Evolutionary conservation across 805 yeast genomes (phyloP).

Genomic region (Barnettozyma wickerhamii): DNA sequence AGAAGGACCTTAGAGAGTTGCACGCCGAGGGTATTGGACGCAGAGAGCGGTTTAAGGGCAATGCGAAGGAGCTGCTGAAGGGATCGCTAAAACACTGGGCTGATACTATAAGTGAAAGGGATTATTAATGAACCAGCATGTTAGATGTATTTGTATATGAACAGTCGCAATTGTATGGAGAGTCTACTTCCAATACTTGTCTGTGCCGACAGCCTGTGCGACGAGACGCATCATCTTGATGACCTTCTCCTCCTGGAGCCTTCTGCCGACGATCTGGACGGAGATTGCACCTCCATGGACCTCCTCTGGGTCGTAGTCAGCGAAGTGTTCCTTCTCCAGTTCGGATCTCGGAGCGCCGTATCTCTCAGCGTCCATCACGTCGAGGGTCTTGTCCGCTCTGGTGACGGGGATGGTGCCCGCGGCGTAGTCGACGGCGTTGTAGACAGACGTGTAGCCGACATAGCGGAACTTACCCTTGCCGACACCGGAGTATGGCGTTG

Average conservation of each 20-base stretch:
- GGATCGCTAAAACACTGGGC: constrained; percentile 6
- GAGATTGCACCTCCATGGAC: constrained; percentile 59
- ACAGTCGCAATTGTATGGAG: too few species aligned
- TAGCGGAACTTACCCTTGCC: constrained; percentile 20
- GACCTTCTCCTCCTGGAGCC: constrained; percentile 59
- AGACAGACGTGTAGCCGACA: constrained; percentile 45
- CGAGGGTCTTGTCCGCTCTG: constrained; percentile 42
- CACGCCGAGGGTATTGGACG: neutral
- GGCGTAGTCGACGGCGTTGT: constrained; percentile 53
- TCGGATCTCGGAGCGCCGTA: constrained; percentile 33
- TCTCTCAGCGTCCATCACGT: constrained; percentile 29
- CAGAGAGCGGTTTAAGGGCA: neutral
- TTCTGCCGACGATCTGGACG: constrained; percentile 59
- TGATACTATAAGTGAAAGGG: neutral
- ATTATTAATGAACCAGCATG: too few species aligned
- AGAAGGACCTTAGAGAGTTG: constrained; percentile 1
- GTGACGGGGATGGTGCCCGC: constrained; percentile 58
- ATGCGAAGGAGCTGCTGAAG: constrained; percentile 3
- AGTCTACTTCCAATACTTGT: neutral
- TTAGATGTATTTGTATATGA: too few species aligned
- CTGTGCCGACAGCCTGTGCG: constrained; percentile 24
- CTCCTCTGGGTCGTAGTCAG: constrained; percentile 46
- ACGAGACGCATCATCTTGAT: constrained; percentile 42
- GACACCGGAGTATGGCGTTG: constrained; percentile 33
- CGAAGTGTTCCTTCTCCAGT: constrained; percentile 40